Evolutionary conservation across 805 yeast genomes (phyloP).

Genomic region (Blastobotrys mokoenaii): DNA sequence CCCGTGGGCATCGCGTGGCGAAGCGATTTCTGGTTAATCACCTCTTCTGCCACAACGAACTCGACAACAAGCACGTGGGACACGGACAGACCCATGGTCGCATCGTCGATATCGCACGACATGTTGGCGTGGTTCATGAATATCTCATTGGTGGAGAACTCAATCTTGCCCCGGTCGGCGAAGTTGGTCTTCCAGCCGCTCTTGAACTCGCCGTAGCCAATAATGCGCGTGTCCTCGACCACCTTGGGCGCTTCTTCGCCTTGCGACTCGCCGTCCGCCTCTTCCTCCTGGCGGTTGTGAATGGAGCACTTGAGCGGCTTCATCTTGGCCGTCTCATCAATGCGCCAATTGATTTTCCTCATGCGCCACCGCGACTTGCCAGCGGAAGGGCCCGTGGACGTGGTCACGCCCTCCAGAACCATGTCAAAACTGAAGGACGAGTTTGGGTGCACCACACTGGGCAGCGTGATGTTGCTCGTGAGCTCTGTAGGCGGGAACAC

Average conservation of each 20-base stretch:
- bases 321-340: slow-evolving; percentile 73
- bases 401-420: slow-evolving; percentile 49
- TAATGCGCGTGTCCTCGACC: slow-evolving; percentile 60
- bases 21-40: slow-evolving; percentile 18
- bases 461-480: slow-evolving; percentile 78
- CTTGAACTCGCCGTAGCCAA: slow-evolving; percentile 73
- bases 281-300: slow-evolving; percentile 34
- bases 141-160: slow-evolving; percentile 35
- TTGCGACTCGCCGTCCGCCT: slow-evolving; percentile 16
- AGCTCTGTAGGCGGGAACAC: slow-evolving; percentile 95
- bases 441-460: slow-evolving; percentile 83
- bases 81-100: slow-evolving; percentile 67
- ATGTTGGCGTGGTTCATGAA: slow-evolving; percentile 41
- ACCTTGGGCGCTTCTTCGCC: slow-evolving; percentile 1
- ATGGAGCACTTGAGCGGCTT: slow-evolving; percentile 40
- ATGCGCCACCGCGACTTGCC: slow-evolving; percentile 70
- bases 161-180: slow-evolving; percentile 67
- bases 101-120: slow-evolving; percentile 76
- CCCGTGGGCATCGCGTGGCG: slow-evolving; percentile 53
- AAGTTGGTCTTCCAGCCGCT: slow-evolving; percentile 96
- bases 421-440: slow-evolving; percentile 79
- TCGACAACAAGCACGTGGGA: slow-evolving; percentile 74
- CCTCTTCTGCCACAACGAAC: slow-evolving; percentile 90
- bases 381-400: slow-evolving; percentile 23
- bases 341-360: slow-evolving; percentile 81